Base-by-base conservation (phyloP, 1,139 yeast genomes). In the Scheffersomyces illinoinensis region DNA sequence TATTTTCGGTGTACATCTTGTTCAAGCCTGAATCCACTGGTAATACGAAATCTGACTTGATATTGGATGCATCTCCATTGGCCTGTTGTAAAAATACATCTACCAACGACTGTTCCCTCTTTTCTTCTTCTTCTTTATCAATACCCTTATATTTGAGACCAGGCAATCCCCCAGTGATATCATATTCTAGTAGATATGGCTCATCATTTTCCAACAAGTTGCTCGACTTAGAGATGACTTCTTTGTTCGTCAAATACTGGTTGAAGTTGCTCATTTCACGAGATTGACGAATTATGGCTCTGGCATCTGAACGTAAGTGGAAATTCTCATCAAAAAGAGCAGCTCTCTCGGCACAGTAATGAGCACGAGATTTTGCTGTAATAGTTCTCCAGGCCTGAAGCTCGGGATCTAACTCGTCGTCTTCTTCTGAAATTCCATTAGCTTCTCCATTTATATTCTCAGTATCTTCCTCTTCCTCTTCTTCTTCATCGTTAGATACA, bases 111-210 rank as follows among this genome's bases (percentile, higher is more conserved):
- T 85, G 82, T 65, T 90, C 96, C 52, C 78, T 70, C 53, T 70
- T 71, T 26, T 85, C 87, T 61, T 79, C 82, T 26, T 77, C 78
- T 8, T 80, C 80, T 58, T 82, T 81, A 26, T 85, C 75, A 4
- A 76, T 59, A 17, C 93, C 93, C 39, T 67, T 66, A 64, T 84
- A 88, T 7, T 76, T 74, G 5, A 91, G 68, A 0, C 87, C 85
- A 0, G 99, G 98, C 8, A 93, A 69, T 0, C 95, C 93, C 50
- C 96, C 93, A 2, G 86, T 79, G 2, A 90, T 85, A 66, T 93
- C 97, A 71, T 93, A 95, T 70, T 95, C 98, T 52, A 91, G 78
- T 55, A 93, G 74, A 64, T 90, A 89, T 3, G 89, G 88, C 63
- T 87, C 90, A 64, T 86, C 88, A 62, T 81, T 86, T 54, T 83